Evolutionary conservation across 2,329 filamentous ascomycete genomes (phyloP), one percentile per base, ranked within the genome.

Genomic region (Basipetospora chlamydospora): DNA sequence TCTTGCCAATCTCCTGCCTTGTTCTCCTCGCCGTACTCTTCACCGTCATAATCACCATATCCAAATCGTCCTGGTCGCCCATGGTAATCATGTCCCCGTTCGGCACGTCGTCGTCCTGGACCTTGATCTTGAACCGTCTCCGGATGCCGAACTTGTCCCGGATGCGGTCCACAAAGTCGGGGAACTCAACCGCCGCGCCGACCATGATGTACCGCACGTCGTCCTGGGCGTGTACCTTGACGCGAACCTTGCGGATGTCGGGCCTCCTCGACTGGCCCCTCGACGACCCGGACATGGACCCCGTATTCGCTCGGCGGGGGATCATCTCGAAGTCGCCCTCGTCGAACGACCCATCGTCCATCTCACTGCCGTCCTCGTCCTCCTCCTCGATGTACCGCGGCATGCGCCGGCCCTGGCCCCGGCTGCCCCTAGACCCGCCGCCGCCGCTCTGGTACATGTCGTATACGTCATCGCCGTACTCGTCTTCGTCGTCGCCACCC

Each of bases 201-300:
- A 95, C 75, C 72, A 95, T 86, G 44, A 96, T 81, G 55, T 94
- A 95, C 41, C 92, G 77, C 22, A 86, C 90, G 51, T 98, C 90
- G 30, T 85, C 81, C 2, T 73, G 73, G 3, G 69, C 77, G 52
- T 96, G 87, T 2, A 94, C 86, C 63, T 98, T 98, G 54, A 95
- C 77, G 26, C 87, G 75, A 44, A 96, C 77, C 57, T 87, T 80
- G 43, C 73, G 73, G 39, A 90, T 65, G 6, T 84, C 80, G 1
- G 74, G 72, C 39, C 71, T 57, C 44, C 73, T 64, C 6, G 73
- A 76, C 17, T 63, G 60, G n/a, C 65, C 66, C 28, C 72, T 63
- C 8, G 63, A 61, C 0, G 59, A 60, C 44, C 65, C 59, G 22
- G 67, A 60, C 17, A 64, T 53, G 3, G 69, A 72, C 12, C 55